Evolutionary conservation across 805 yeast species (phyloP).

Genomic region (Phaffomyces antillensis): DNA sequence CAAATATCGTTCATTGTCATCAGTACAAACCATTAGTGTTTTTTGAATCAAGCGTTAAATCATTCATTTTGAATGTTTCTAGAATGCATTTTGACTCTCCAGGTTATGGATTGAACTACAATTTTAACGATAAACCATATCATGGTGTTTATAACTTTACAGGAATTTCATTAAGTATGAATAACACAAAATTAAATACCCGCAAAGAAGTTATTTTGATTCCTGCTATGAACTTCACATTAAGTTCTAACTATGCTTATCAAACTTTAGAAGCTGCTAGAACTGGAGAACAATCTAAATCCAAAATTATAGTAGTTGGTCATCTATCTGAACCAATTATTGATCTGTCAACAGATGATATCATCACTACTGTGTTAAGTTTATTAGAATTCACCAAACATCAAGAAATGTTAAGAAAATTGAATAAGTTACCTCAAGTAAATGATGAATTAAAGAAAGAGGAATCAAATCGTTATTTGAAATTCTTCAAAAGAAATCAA

Average conservation of each 20-base stretch:
- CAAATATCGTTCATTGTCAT: constrained; percentile 13
- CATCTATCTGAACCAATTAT: constrained; percentile 37
- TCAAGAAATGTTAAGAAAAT: constrained; percentile 1
- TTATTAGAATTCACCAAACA: constrained; percentile 16
- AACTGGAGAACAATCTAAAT: constrained; percentile 18
- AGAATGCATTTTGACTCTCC: constrained; percentile 31
- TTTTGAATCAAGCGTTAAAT: constrained; percentile 15
- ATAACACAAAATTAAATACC: constrained; percentile 15
- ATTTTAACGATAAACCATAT: constrained; percentile 35
- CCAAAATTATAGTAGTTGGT: constrained; percentile 30
- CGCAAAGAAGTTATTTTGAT: constrained; percentile 15
- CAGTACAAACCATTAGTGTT: constrained; percentile 18
- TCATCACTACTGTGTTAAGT: constrained; percentile 27
- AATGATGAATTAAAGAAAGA: neutral
- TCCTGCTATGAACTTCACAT: constrained; percentile 26
- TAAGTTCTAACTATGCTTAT: constrained; percentile 33
- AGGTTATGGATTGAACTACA: constrained; percentile 39
- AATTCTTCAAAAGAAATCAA: constrained; percentile 10
- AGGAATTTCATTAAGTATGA: constrained; percentile 27
- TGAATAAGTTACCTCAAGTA: neutral
- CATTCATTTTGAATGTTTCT: constrained; percentile 19
- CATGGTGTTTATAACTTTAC: constrained; percentile 32
- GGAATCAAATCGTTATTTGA: neutral
- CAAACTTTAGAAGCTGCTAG: constrained; percentile 25
- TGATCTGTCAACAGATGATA: constrained; percentile 36